A percentile compares a stretch with the other conserved stretches of the same genome.
Evolutionary conservation across 176 grass and related monocot species (phyloP).

Genomic region (Chrysopogon serrulatus): DNA sequence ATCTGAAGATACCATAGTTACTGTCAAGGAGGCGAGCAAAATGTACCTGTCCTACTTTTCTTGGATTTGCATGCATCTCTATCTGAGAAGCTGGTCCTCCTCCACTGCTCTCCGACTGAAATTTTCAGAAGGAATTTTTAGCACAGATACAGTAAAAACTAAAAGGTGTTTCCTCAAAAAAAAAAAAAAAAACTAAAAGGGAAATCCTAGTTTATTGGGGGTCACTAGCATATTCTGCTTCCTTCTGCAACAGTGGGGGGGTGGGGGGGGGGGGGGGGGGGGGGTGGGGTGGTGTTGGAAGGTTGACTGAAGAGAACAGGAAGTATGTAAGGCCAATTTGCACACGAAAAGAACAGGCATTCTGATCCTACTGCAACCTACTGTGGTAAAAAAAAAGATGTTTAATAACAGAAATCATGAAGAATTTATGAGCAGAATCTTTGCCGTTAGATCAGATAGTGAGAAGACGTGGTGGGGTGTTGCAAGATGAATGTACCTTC

Average conservation of each 20-base stretch:
- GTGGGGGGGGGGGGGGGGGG: too few relatives aligned
- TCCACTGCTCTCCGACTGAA: conserved; percentile 52
- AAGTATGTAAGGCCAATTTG: conserved; percentile 14
- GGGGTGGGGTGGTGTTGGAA: too few relatives aligned
- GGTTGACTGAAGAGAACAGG: not conserved
- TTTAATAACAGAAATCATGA: not conserved
- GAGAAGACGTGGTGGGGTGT: not conserved
- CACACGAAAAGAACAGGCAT: conserved; percentile 5
- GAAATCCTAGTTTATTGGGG: not conserved
- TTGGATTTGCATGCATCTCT: conserved; percentile 76
- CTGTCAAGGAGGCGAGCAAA: conserved; percentile 21
- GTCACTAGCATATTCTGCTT: conserved; percentile 21
- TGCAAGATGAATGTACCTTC: conserved; percentile 48
- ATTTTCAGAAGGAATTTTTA: conserved; percentile 29
- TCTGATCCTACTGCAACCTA: not conserved
- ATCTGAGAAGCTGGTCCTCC: conserved; percentile 70
- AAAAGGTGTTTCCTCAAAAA: too few relatives aligned
- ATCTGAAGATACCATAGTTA: conserved; percentile 24
- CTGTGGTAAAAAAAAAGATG: not conserved
- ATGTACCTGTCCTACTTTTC: conserved; percentile 87
- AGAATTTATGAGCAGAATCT: not conserved
- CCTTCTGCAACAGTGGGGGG: conserved; percentile 4
- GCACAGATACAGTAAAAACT: not conserved
- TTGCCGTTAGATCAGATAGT: conserved; percentile 1
- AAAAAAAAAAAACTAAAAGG: conserved; percentile 11